Evolutionary conservation across 805 yeast genomes (phyloP).

Genomic region (Cyberlindnera meyerae): DNA sequence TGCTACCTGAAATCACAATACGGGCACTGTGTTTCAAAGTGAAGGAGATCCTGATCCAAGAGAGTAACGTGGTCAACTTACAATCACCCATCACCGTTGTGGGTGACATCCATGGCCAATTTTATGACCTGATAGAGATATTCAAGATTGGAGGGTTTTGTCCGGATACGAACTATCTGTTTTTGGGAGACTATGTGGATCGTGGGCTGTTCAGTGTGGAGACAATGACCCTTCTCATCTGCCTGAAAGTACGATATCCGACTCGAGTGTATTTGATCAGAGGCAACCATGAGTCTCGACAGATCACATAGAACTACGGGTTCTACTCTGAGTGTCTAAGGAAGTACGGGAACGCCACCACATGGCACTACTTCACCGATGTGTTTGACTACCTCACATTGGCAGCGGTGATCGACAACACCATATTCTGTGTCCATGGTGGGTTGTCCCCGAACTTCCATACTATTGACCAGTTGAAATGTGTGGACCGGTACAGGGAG

Average conservation of each 20-base stretch:
- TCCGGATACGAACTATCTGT: conserved; percentile 89
- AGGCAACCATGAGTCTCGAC: conserved; percentile 96
- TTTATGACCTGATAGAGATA: conserved; percentile 87
- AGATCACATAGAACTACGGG: conserved; percentile 95
- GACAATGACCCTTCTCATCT: conserved; percentile 78
- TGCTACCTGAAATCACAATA: conserved; percentile 66
- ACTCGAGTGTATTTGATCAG: conserved; percentile 73
- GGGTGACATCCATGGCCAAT: conserved; percentile 98
- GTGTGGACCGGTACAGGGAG: conserved; percentile 88
- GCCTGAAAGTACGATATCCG: conserved; percentile 85
- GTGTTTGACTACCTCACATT: conserved; percentile 86
- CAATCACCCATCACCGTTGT: conserved; percentile 89
- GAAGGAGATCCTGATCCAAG: conserved; percentile 73
- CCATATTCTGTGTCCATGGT: conserved; percentile 93
- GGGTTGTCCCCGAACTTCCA: conserved; percentile 95
- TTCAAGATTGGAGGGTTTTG: conserved; percentile 91
- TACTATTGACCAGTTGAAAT: conserved; percentile 83
- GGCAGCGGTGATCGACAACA: conserved; percentile 85
- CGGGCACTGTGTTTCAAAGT: conserved; percentile 73
- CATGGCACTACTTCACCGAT: conserved; percentile 89
- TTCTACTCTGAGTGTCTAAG: conserved; percentile 91
- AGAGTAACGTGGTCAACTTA: conserved; percentile 83
- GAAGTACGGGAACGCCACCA: conserved; percentile 75
- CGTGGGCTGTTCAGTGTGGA: conserved; percentile 92
- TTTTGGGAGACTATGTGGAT: conserved; percentile 95